These are phyloP conservation scores for Hordeum marinum DNA, from an alignment of 176 grass and related monocot species.

Conservation along the genomic window DNA sequence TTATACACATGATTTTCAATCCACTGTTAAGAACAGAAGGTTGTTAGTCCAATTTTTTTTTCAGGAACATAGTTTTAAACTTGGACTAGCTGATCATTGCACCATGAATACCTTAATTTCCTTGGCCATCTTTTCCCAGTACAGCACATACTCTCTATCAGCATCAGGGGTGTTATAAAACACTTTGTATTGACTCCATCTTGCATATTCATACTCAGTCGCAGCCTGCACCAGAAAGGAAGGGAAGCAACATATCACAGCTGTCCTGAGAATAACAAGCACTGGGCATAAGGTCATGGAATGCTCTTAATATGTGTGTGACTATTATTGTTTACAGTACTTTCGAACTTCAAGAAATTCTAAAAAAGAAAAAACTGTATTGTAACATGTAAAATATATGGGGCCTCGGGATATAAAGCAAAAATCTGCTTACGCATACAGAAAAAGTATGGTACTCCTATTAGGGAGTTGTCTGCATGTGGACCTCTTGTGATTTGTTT, in stretches of 20 bases:
- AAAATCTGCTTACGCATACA: background rate
- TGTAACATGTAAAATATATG: background rate
- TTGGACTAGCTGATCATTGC: background rate
- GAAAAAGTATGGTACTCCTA: no score
- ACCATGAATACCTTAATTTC: constrained; percentile 13
- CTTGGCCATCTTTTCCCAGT: background rate
- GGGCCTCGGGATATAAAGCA: background rate
- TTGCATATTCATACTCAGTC: no score
- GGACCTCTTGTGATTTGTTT: no score
- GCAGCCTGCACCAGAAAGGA: background rate
- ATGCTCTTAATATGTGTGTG: background rate
- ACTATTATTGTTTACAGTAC: background rate
- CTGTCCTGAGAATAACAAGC: background rate
- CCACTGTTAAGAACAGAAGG: background rate
- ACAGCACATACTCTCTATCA: constrained; percentile 10
- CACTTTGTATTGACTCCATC: background rate
- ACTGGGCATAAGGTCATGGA: background rate
- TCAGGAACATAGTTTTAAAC: background rate
- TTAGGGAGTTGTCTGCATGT: no score
- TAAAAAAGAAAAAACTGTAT: no score
- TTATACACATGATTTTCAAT: background rate
- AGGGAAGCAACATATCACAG: background rate
- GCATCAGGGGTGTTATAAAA: background rate
- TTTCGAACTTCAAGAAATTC: background rate
- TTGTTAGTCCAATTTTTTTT: background rate